A percentile compares a stretch with the other conserved stretches of the same genome.
Evolutionary conservation across 805 yeast species (phyloP).

Genomic region (Candida anglica): DNA sequence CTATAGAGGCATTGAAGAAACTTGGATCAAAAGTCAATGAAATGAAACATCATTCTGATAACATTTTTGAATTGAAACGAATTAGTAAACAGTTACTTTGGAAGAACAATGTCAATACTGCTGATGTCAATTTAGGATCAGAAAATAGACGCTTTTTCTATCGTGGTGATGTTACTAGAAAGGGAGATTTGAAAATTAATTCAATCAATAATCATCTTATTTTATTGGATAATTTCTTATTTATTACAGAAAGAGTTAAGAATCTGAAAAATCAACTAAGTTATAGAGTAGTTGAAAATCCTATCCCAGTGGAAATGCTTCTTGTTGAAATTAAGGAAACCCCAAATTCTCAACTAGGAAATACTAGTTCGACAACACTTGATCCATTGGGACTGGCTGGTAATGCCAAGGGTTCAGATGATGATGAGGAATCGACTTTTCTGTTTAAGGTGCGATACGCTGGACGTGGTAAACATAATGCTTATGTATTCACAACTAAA

Average conservation of each 20-base stretch:
- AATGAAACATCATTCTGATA: constrained; percentile 58
- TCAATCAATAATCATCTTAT: constrained; percentile 50
- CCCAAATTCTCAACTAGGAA: background rate
- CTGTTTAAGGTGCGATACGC: constrained; percentile 56
- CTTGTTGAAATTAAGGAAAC: constrained; percentile 45
- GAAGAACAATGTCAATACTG: constrained; percentile 41
- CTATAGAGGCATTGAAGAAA: constrained; percentile 50
- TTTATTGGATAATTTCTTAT: constrained; percentile 65
- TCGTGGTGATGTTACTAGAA: constrained; percentile 55
- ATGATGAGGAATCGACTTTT: constrained; percentile 28
- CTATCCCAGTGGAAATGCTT: constrained; percentile 58
- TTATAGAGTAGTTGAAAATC: constrained; percentile 47
- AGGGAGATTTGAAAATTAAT: constrained; percentile 63
- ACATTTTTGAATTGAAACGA: constrained; percentile 48
- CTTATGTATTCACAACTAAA: constrained; percentile 49
- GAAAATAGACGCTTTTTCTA: constrained; percentile 52
- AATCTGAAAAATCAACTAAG: constrained; percentile 28
- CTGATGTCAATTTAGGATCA: constrained; percentile 50
- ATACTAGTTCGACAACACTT: too few relatives aligned
- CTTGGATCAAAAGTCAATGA: constrained; percentile 60
- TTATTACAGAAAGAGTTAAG: constrained; percentile 56
- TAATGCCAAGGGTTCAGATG: constrained; percentile 1
- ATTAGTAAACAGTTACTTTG: constrained; percentile 53
- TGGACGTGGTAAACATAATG: constrained; percentile 48
- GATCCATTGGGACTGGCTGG: too few relatives aligned